These are phyloP conservation scores for Talaromyces sp. DNA, from an alignment of 2,329 filamentous ascomycete genomes.

Conservation along the genomic window DNA sequence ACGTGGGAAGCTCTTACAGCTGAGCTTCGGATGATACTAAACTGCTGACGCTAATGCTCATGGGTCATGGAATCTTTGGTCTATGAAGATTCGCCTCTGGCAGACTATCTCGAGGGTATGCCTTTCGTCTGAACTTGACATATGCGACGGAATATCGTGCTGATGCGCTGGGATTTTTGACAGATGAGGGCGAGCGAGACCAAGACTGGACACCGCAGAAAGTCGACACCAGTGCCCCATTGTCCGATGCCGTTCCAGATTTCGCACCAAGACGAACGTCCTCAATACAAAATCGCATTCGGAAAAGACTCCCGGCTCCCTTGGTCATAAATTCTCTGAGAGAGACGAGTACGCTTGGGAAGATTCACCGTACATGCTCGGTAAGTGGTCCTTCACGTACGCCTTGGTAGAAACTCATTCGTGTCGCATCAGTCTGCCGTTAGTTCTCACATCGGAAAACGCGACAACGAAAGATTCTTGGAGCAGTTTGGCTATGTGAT, in stretches of 20 bases:
- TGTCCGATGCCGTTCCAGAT: slow-evolving; percentile 27
- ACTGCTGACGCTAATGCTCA: slow-evolving; percentile 20
- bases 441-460: slow-evolving; percentile 56
- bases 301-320: slow-evolving; percentile 46
- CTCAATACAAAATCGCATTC: slow-evolving; percentile 45
- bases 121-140: neutral
- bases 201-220: slow-evolving; percentile 35
- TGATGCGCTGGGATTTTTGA: slow-evolving; percentile 12
- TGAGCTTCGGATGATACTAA: neutral
- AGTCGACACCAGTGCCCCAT: slow-evolving; percentile 18
- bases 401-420: neutral
- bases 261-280: slow-evolving; percentile 50
- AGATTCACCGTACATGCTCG: slow-evolving; percentile 10
- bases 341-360: slow-evolving; percentile 17
- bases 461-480: slow-evolving; percentile 78
- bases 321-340: slow-evolving; percentile 33
- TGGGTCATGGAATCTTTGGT: slow-evolving; percentile 77
- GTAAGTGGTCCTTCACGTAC: slow-evolving; percentile 1
- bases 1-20: neutral
- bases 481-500: slow-evolving; percentile 93
- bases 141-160: neutral
- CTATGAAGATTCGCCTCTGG: slow-evolving; percentile 80
- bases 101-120: slow-evolving; percentile 83
- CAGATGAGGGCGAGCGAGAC: slow-evolving; percentile 44
- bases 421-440: slow-evolving; percentile 23